phyloP scores from a whole-genome alignment of 768 basidiomycete species.

The Suillus americanus region DNA sequence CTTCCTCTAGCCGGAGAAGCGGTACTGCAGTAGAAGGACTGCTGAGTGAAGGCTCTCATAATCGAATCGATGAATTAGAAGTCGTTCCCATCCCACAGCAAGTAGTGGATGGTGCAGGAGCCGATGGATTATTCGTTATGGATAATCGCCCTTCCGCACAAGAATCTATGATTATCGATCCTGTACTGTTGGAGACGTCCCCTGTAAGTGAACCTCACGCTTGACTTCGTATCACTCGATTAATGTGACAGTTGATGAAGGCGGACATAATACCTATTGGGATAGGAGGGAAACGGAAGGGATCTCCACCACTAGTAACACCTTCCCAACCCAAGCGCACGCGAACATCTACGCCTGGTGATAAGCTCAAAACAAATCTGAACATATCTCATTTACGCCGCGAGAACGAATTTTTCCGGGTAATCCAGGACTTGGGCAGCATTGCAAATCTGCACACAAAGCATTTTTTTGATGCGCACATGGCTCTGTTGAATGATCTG shows the following conservation, averaged over 20 bases:
- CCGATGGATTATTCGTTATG: neutral
- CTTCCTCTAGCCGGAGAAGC: neutral
- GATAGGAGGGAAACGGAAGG: constrained; percentile 18
- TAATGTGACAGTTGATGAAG: neutral
- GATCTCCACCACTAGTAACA: constrained; percentile 1
- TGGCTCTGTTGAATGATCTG: constrained; percentile 58
- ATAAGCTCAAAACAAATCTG: constrained; percentile 36
- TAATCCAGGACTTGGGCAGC: constrained; percentile 67
- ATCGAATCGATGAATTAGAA: neutral
- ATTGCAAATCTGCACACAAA: constrained; percentile 64
- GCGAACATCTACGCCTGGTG: constrained; percentile 4
- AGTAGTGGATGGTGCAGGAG: neutral
- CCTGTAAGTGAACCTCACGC: neutral
- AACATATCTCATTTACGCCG: constrained; percentile 80
- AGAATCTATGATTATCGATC: neutral
- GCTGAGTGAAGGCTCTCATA: neutral
- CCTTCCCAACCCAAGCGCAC: constrained; percentile 24
- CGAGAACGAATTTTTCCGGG: constrained; percentile 74
- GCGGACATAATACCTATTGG: neutral
- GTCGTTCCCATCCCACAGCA: neutral
- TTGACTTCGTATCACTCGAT: neutral
- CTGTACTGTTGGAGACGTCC: neutral
- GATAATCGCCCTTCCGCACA: neutral
- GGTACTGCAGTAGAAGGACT: neutral
- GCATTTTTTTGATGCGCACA: constrained; percentile 69